Percentiles rank a stretch among this genome's conserved stretches.
Conservation (phyloP, 306 rosid genomes). For the Purshia tridentata region DNA sequence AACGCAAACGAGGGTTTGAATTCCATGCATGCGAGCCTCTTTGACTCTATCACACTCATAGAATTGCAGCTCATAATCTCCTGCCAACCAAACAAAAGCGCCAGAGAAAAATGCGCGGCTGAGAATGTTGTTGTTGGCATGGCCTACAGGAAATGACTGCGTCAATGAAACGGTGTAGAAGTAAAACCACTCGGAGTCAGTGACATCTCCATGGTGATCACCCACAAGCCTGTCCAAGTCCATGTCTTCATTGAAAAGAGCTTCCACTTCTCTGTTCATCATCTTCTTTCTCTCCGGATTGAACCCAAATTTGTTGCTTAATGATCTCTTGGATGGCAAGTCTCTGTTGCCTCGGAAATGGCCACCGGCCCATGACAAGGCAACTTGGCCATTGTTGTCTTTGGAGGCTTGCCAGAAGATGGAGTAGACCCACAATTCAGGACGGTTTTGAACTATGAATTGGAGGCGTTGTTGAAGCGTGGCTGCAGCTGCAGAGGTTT, state of each 20-base stretch:
- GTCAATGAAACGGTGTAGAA: slow-evolving; percentile 34
- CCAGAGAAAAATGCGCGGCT: slow-evolving; percentile 35
- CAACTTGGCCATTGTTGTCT: background rate
- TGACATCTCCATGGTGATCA: background rate
- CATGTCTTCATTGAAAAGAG: slow-evolving; percentile 5
- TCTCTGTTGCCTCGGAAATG: slow-evolving; percentile 28
- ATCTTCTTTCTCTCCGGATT: background rate
- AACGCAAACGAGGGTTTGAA: slow-evolving; percentile 43
- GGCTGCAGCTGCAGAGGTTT: slow-evolving; percentile 21
- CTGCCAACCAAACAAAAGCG: slow-evolving; percentile 41
- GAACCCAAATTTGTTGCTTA: background rate
- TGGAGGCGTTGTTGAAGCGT: slow-evolving; percentile 38
- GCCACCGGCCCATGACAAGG: slow-evolving; percentile 31
- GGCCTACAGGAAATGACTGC: slow-evolving; percentile 13
- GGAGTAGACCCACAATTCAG: slow-evolving; percentile 38
- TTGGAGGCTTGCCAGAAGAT: slow-evolving; percentile 40
- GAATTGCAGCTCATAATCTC: slow-evolving; percentile 25
- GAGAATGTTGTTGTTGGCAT: slow-evolving; percentile 3
- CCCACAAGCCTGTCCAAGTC: background rate
- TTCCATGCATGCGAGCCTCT: slow-evolving; percentile 39
- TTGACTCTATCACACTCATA: slow-evolving; percentile 43
- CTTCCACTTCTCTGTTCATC: background rate
- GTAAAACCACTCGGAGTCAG: slow-evolving; percentile 29
- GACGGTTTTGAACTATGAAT: slow-evolving; percentile 27
- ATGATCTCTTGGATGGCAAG: background rate